Base-by-base conservation (phyloP, 805 yeast genomes). In the Cyberlindnera misumaiensis region DNA sequence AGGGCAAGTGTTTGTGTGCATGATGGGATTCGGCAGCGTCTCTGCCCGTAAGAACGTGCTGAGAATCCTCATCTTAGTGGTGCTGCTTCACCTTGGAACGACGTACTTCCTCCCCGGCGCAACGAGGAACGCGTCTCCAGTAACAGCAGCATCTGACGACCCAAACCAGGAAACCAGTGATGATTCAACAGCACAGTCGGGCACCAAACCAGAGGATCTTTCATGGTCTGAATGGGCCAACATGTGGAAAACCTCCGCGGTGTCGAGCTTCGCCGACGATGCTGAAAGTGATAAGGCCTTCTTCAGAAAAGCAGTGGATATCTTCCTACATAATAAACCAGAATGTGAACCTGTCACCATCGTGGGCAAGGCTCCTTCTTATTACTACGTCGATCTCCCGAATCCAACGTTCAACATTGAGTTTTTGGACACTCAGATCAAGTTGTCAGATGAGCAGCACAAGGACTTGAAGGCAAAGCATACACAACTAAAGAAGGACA, bases 391-490 rank as follows among this genome's bases (percentile, higher is more conserved):
- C 20, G 56, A 53, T 37, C n/a, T 53, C 4, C 58, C 58, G 28
- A 43, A 41, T 26, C 53, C 55, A 35, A 50, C 58, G 1, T 53
- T 53, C 47, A 52, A 46, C 10, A 48, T 53, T 32, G 58, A 53
- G 1, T 53, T 52, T 40, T 34, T 53, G 4, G 15, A 34, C 2
- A 15, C 35, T 5, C 43, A 45, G 35, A 32, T 49, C 11, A 36
- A 50, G 25, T 39, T 53, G 9, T 32, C 41, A 8, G 42, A 45
- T 4, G 49, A 35, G 2, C 58, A 54, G 38, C 26, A 42, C 7
- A 15, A 18, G 11, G 58, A 52, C 18, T 34, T 54, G 30, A 39
- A 38, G 28, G 32, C 17, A 5, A 54, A 44, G 35, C 58, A 54
- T 22, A 24, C 30, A 13, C 46, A 41, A 20, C 33, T 52, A 25